Percentiles rank a stretch among this genome's conserved stretches.
These are phyloP conservation scores for Aspergillus nanangensis DNA, from an alignment of 495 filamentous ascomycete genomes.

Conservation along the genomic window DNA sequence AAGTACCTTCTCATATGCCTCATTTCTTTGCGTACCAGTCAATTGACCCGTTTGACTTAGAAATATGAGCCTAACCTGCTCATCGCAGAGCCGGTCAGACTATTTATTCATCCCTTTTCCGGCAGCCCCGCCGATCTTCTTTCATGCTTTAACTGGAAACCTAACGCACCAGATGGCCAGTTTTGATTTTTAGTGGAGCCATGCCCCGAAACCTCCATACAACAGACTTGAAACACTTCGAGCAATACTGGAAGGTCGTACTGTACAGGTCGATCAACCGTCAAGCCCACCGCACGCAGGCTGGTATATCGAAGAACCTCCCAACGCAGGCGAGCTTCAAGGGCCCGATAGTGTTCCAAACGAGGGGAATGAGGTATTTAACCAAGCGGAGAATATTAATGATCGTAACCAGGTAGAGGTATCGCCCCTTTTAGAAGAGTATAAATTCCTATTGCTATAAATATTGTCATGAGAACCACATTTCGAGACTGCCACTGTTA, in stretches of 20 bases:
- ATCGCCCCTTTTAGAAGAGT: not conserved
- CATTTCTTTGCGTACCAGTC: not conserved
- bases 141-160: not conserved
- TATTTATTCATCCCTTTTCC: not conserved
- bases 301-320: not conserved
- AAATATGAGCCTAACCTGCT: no score
- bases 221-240: not conserved
- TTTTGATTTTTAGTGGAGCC: not conserved
- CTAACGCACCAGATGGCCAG: not conserved
- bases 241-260: not conserved
- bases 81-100: not conserved
- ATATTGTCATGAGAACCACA: not conserved
- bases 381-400: not conserved
- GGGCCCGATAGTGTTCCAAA: not conserved
- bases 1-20: not conserved
- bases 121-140: not conserved
- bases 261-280: not conserved
- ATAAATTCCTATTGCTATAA: not conserved
- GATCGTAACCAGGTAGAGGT: not conserved
- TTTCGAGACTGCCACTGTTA: not conserved
- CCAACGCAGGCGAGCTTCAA: not conserved
- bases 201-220: not conserved
- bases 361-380: not conserved
- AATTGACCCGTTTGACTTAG: not conserved
- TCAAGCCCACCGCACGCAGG: not conserved